Conservation (phyloP, 2,329 filamentous ascomycete species). For the Neonectria faginata region DNA sequence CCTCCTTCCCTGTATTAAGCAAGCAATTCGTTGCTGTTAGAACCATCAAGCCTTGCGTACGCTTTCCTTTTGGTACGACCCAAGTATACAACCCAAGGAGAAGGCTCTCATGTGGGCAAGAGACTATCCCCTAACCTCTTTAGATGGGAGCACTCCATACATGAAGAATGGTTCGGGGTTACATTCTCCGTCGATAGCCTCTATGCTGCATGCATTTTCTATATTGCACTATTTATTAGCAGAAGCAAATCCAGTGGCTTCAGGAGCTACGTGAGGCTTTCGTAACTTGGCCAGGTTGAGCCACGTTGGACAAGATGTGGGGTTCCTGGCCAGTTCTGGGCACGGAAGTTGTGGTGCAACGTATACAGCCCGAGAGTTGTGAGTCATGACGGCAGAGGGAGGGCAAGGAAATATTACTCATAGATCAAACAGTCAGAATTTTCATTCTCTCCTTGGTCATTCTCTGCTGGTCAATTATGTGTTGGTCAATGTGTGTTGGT, state of each 20-base stretch:
- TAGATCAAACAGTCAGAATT: not conserved
- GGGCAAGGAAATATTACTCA: not conserved
- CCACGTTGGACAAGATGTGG: conserved; percentile 5
- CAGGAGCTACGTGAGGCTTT: not conserved
- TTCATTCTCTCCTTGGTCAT: not conserved
- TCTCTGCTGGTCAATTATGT: not conserved
- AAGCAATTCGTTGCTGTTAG: not conserved
- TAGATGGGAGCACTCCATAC: not conserved
- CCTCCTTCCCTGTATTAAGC: not conserved
- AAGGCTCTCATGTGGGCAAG: too few relatives aligned
- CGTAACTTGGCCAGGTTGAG: not conserved
- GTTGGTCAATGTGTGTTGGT: not conserved
- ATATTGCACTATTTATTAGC: not conserved
- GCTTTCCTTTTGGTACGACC: not conserved
- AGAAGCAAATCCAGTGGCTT: not conserved
- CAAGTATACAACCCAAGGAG: too few relatives aligned
- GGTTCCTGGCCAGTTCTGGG: not conserved
- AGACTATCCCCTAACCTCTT: not conserved
- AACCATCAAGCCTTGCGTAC: not conserved
- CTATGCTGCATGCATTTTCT: not conserved
- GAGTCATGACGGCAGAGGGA: not conserved
- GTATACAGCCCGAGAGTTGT: not conserved
- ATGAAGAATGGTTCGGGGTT: not conserved
- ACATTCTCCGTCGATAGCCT: not conserved
- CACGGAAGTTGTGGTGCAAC: conserved; percentile 5